Evolutionary conservation across 129 eudicot genomes (phyloP).

Genomic region (Artemisia tridentata): DNA sequence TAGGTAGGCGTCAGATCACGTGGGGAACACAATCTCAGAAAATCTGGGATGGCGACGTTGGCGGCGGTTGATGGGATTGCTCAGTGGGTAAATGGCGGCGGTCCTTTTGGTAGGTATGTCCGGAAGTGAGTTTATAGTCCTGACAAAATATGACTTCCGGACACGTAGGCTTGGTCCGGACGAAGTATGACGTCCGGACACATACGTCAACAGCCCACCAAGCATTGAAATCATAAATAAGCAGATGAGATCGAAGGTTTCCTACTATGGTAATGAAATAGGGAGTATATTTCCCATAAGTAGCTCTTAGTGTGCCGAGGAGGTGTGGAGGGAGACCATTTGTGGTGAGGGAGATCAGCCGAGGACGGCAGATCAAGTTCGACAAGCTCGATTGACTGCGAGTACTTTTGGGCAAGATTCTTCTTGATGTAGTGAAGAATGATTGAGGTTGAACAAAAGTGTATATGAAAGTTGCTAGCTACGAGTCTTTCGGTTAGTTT

Average conservation of each 20-base stretch:
- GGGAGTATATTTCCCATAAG: conserved; percentile 16
- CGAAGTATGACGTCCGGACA: conserved; percentile 4
- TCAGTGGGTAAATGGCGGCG: no score
- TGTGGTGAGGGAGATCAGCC: conserved; percentile 49
- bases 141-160: no score
- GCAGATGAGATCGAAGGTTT: conserved; percentile 31
- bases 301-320: conserved; percentile 19
- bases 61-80: no score
- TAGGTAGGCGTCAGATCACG: no score
- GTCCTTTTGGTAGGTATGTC: no score
- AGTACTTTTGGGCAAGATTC: not conserved
- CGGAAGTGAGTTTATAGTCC: no score
- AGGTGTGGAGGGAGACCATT: conserved; percentile 49
- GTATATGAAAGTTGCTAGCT: conserved; percentile 16
- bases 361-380: conserved; percentile 33
- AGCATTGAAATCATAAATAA: conserved; percentile 27
- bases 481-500: conserved; percentile 42
- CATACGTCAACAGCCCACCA: conserved; percentile 44
- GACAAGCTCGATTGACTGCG: conserved; percentile 30
- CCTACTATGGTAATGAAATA: conserved; percentile 24
- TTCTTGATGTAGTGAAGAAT: conserved; percentile 28
- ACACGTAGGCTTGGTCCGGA: no score
- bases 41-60: no score
- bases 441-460: conserved; percentile 31
- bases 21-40: no score